Conservation (phyloP, 176 grass and related monocot species). For the Rhynchospora pubera region DNA sequence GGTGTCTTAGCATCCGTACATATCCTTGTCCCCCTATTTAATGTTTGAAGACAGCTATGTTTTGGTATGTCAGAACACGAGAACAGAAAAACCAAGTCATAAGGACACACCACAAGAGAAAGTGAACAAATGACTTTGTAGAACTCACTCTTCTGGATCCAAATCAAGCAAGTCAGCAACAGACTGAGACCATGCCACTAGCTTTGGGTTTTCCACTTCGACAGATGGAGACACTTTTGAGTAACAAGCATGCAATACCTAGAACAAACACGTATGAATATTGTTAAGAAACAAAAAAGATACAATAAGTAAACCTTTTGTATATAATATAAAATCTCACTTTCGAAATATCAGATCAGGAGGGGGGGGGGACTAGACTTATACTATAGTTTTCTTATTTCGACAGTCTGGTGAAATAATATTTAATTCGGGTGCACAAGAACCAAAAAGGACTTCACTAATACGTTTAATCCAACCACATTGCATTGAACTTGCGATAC, state of each 20-base stretch:
- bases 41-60: background rate
- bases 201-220: slow-evolving; percentile 69
- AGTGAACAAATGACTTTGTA: background rate
- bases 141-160: slow-evolving; percentile 76
- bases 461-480: background rate
- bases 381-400: background rate
- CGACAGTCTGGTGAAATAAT: background rate
- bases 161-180: slow-evolving; percentile 84
- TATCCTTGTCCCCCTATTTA: background rate
- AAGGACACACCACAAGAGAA: background rate
- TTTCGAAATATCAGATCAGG: background rate
- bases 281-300: background rate
- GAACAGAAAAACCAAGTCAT: background rate
- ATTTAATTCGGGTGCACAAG: background rate
- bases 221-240: slow-evolving; percentile 65
- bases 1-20: background rate
- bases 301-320: background rate
- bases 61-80: background rate
- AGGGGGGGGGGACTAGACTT: no score
- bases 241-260: slow-evolving; percentile 62
- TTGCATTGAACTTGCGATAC: background rate
- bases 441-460: background rate
- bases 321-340: background rate
- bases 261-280: background rate
- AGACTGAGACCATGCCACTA: slow-evolving; percentile 63